Base-by-base conservation (phyloP, 257 asterid species). In the Solanum etuberosum region DNA sequence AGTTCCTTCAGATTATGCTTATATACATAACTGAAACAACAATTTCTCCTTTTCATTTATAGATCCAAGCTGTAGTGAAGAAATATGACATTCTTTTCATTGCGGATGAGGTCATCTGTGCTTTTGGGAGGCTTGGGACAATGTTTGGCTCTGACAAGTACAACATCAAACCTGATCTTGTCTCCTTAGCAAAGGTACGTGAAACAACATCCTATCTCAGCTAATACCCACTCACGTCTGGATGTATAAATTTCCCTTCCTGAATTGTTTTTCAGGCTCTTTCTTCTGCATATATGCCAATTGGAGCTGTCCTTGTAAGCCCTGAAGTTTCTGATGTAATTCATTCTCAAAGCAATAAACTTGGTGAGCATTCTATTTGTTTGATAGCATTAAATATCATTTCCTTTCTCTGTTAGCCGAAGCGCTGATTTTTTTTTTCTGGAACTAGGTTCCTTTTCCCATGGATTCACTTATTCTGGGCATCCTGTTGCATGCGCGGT, bases 401-500 rank as follows among this genome's bases (percentile, higher is more conserved):
- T 78, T 25, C 23, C 61, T 34, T 85, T 9, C 23, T 68, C 57
- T 29, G 25, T 37, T 20, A 29, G 43, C 29, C 0, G 12, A 81
- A 48, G 12, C 7, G 3, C 85, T 81, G 85, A 40, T 1, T 12
- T 9, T 18, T 40, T 40, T 54, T 35, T 37, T 40, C 35, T 83
- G 14, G 73, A 89, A 63, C 57, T 70, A 97, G 99, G 99, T 77
- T 43, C 92, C 63, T 95, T 97, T 90, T 93, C 98, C 43, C 99
- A 97, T 88, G 99, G 99, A 89, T 97, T 97, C 91, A 97, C 99
- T 21, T 95, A 94, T 87, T 95, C 99, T 38, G 99, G 99, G 57
- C 99, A 97, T 88, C 99, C 99, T 13, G 99, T 97, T 68, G 12
- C 99, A 7, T 97, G 99, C 86, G 98, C 99, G 54, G 99, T 97